phyloP scores from a whole-genome alignment of 2,329 filamentous ascomycete species.

The Penicillium occitanis region DNA sequence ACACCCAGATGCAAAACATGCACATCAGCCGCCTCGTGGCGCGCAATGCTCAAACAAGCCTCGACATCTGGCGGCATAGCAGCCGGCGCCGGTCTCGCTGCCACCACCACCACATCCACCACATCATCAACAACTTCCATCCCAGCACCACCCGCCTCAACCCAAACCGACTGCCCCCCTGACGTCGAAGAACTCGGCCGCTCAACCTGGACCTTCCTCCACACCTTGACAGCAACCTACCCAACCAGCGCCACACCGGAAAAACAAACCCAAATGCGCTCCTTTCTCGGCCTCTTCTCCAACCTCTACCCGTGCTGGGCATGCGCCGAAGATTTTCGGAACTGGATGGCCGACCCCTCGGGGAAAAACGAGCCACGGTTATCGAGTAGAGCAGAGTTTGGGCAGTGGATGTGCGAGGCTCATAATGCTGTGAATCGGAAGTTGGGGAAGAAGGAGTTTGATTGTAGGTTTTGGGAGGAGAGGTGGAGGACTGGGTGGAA shows the following conservation, averaged over 20 bases:
- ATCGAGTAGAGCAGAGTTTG: slow-evolving; percentile 50
- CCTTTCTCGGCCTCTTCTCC: slow-evolving; percentile 78
- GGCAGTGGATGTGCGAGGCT: slow-evolving; percentile 53
- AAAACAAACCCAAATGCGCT: slow-evolving; percentile 72
- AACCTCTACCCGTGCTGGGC: slow-evolving; percentile 93
- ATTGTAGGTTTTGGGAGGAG: slow-evolving; percentile 89
- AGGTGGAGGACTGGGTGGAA: slow-evolving; percentile 87
- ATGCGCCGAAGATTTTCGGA: slow-evolving; percentile 87
- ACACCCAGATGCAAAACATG: slow-evolving; percentile 49
- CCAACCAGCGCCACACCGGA: slow-evolving; percentile 65
- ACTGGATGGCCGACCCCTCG: slow-evolving; percentile 66
- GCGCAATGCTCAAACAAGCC: slow-evolving; percentile 45
- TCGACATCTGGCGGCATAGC: slow-evolving; percentile 25
- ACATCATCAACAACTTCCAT: slow-evolving; percentile 27
- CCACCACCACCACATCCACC: slow-evolving; percentile 35
- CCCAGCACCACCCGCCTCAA: slow-evolving; percentile 16
- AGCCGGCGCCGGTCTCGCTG: slow-evolving; percentile 25
- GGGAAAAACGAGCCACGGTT: slow-evolving; percentile 63
- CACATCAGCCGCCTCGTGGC: slow-evolving; percentile 50
- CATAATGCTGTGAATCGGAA: slow-evolving; percentile 62
- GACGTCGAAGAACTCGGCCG: slow-evolving; percentile 86
- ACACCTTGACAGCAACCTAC: slow-evolving; percentile 86
- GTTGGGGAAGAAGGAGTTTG: slow-evolving; percentile 85
- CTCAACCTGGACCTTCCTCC: slow-evolving; percentile 88
- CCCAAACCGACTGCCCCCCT: slow-evolving; percentile 73